Evolutionary conservation across 805 yeast genomes (phyloP).

Genomic region (Metschnikowia henanensis): DNA sequence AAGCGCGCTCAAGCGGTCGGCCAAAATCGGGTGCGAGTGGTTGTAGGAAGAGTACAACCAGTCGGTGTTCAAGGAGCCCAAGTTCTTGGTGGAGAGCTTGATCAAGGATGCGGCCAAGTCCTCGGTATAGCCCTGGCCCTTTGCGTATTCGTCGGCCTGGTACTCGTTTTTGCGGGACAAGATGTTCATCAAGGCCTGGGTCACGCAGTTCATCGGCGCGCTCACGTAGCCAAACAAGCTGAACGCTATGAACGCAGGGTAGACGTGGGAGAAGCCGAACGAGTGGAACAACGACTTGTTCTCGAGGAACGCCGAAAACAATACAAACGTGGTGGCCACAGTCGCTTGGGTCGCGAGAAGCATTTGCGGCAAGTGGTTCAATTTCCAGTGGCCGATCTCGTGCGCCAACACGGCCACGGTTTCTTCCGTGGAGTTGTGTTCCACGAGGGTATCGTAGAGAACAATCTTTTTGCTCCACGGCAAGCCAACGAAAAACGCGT

Average conservation of each 20-base stretch:
- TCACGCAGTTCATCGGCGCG: constrained; percentile 70
- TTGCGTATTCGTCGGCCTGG: constrained; percentile 90
- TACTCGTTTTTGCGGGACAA: constrained; percentile 86
- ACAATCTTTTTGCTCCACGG: constrained; percentile 98
- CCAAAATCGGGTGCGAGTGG: constrained; percentile 87
- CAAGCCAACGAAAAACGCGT: constrained; percentile 93
- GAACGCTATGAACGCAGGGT: constrained; percentile 83
- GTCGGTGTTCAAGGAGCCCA: constrained; percentile 86
- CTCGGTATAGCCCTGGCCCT: constrained; percentile 65
- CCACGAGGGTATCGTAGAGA: constrained; percentile 85
- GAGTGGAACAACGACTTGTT: constrained; percentile 76
- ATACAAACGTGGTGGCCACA: constrained; percentile 60
- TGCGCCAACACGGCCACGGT: constrained; percentile 97
- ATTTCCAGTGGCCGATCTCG: constrained; percentile 98
- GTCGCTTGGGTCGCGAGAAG: constrained; percentile 65
- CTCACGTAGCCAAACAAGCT: constrained; percentile 74
- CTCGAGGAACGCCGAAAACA: constrained; percentile 78
- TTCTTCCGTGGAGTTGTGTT: constrained; percentile 72
- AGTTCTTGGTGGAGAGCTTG: constrained; percentile 74
- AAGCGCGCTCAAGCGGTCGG: constrained; percentile 84
- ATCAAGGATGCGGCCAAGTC: constrained; percentile 73
- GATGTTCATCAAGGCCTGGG: constrained; percentile 66
- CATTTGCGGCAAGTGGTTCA: constrained; percentile 82
- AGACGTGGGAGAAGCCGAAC: constrained; percentile 66
- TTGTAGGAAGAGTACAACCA: constrained; percentile 86